A percentile compares a stretch with the other conserved stretches of the same genome.
These are phyloP conservation scores for Podaxis mareebaensis DNA, from an alignment of 768 basidiomycete species.

Conservation along the genomic window DNA sequence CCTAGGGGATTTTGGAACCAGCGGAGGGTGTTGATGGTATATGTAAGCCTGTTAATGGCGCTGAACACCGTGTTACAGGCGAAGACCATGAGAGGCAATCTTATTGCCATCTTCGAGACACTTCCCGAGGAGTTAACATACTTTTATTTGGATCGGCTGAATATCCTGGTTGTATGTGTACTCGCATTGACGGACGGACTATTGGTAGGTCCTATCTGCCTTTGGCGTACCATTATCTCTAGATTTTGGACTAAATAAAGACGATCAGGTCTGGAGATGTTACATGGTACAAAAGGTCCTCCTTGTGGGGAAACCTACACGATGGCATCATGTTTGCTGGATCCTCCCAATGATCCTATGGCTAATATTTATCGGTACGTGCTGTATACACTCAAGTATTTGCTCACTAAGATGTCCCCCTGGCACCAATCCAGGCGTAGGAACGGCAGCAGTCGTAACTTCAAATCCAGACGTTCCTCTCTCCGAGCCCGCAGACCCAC, in stretches of 20 bases:
- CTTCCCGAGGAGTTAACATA: neutral
- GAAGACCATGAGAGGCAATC: neutral
- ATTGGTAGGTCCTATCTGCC: neutral
- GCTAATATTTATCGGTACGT: neutral
- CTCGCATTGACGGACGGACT: slow-evolving; percentile 3
- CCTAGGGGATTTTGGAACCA: neutral
- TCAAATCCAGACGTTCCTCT: neutral
- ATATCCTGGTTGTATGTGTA: neutral
- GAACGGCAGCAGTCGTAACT: neutral
- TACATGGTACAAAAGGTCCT: slow-evolving; percentile 10
- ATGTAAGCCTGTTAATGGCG: neutral
- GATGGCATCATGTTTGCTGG: slow-evolving; percentile 2
- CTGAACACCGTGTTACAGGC: neutral
- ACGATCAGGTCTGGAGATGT: slow-evolving; percentile 4
- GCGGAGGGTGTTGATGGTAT: neutral
- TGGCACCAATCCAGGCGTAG: neutral
- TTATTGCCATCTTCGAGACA: neutral
- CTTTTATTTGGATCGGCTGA: neutral
- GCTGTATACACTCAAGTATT: neutral
- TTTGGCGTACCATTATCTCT: neutral
- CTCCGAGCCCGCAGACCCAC: neutral
- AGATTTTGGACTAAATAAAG: neutral
- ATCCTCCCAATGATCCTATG: neutral
- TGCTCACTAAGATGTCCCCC: no score
- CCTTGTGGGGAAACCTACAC: neutral